These are phyloP conservation scores for Didymella exigua DNA, from an alignment of 2,329 filamentous ascomycete genomes.

Conservation along the genomic window DNA sequence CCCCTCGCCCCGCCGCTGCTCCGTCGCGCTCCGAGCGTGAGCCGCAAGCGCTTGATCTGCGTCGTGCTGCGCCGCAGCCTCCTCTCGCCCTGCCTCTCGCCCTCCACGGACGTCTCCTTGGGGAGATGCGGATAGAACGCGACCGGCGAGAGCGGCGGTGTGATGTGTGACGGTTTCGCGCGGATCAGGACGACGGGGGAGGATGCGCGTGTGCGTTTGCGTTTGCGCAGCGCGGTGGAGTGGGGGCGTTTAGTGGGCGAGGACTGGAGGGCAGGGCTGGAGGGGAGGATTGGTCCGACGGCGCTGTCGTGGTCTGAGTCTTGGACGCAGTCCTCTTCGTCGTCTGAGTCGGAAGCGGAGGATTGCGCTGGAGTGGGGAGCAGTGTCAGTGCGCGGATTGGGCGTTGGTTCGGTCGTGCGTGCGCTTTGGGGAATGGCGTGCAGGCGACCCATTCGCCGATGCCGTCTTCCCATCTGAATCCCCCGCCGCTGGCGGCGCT, in stretches of 20 bases:
- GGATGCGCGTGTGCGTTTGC: constrained; percentile 34
- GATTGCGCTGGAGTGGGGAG: constrained; percentile 39
- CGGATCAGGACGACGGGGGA: constrained; percentile 38
- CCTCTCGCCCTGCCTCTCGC: neutral
- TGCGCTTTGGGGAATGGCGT: constrained; percentile 45
- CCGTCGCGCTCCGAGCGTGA: constrained; percentile 18
- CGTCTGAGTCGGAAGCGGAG: constrained; percentile 6
- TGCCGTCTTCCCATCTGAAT: constrained; percentile 53
- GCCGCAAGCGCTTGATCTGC: constrained; percentile 13
- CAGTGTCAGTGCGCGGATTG: constrained; percentile 28
- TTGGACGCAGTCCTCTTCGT: neutral
- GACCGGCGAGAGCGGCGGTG: constrained; percentile 22
- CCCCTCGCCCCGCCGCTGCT: constrained; percentile 21
- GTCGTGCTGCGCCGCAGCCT: constrained; percentile 6
- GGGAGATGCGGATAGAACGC: constrained; percentile 27
- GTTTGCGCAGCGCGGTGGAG: neutral
- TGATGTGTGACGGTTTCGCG: constrained; percentile 25
- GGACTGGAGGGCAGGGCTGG: constrained; percentile 35
- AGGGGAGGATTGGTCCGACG: constrained; percentile 28
- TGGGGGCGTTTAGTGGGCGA: constrained; percentile 21
- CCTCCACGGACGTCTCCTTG: constrained; percentile 8
- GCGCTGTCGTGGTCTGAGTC: constrained; percentile 12
- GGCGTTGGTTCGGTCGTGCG: constrained; percentile 19
- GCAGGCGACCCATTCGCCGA: constrained; percentile 54
- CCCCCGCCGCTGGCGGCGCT: constrained; percentile 25